Percentiles rank a stretch among this genome's conserved stretches.
Conservation (phyloP, 2,329 filamentous ascomycete genomes). For the Leptographium flavum region DNA sequence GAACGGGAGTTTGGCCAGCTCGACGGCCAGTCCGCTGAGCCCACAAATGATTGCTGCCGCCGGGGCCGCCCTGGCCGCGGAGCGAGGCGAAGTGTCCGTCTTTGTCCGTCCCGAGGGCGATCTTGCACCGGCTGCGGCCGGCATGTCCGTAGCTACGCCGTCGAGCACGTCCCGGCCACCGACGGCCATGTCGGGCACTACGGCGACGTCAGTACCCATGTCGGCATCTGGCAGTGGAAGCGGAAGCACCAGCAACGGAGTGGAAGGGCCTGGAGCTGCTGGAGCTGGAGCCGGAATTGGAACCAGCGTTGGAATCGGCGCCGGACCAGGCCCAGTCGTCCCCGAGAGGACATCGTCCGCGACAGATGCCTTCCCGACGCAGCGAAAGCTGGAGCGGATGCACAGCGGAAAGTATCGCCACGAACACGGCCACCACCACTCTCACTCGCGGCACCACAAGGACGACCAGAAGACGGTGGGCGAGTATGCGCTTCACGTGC, state of each 20-base stretch:
- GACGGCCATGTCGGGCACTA: constrained; percentile 33
- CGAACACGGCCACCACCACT: constrained; percentile 61
- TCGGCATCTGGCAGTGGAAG: neutral
- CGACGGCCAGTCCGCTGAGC: constrained; percentile 71
- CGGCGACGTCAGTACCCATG: constrained; percentile 11
- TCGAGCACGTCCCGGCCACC: constrained; percentile 20
- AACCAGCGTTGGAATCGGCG: neutral
- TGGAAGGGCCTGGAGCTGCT: no score
- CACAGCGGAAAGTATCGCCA: constrained; percentile 52
- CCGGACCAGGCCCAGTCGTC: constrained; percentile 12
- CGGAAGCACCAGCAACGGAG: neutral
- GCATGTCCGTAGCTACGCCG: constrained; percentile 4
- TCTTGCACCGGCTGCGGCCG: constrained; percentile 15
- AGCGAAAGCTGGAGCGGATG: constrained; percentile 43
- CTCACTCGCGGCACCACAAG: constrained; percentile 56
- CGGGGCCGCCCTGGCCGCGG: constrained; percentile 37
- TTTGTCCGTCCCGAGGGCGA: constrained; percentile 30
- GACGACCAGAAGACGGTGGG: constrained; percentile 86
- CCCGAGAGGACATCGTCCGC: constrained; percentile 33
- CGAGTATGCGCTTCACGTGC: constrained; percentile 90
- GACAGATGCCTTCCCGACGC: constrained; percentile 28
- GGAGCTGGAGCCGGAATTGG: neutral
- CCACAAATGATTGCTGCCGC: constrained; percentile 69
- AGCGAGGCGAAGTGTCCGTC: constrained; percentile 33
- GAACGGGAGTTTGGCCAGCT: constrained; percentile 75